Evolutionary conservation across 805 yeast genomes (phyloP), one percentile per base, ranked within the genome.

Genomic region (Metschnikowia lachancei): DNA sequence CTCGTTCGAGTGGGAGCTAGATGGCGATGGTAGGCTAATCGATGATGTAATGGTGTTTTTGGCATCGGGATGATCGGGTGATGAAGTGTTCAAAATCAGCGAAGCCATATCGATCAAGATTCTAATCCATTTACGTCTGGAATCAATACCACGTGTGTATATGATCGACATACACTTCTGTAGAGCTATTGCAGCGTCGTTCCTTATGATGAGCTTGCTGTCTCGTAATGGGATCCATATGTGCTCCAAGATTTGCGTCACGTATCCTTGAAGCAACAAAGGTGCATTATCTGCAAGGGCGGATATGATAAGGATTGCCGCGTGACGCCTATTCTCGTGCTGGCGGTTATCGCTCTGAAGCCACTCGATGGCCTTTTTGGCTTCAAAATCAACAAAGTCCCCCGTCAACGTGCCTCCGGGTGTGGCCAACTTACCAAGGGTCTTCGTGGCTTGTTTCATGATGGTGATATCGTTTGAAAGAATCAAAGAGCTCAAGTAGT

Each of bases 351-450:
- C 96, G n/a, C 85, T 76, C 29, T 88, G 87, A 19, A 92, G 76
- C 92, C 97, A 85, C 64, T 94, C 99, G 41, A 92, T 75, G 33
- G 96, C 88, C 40, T 87, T 76, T 59, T 85, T 87, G 8, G 94
- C 94, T 63, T 92, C 97, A 57, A 81, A 86, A 51, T 92, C 97
- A 22, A 94, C 97, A 63, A 92, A 85, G 41, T 90, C 97, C 0
- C 95, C 90, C 0, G 96, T 88, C 44, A 90, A 67, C 1, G 95
- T 82, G 0, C 95, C 94, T 22, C 96, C 96, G 0, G 95, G 92
- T 5, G 83, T 80, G 0, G 97, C 95, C 54, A 92, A 72, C 58
- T 85, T 85, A 11, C 98, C 99, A 52, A 94, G 72, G 0, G 96
- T 88, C 43, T 77, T 77, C 0, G 96, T 90, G 2, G 98, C 97